phyloP scores from a whole-genome alignment of 2,329 filamentous ascomycete species.

The Alternaria solani region DNA sequence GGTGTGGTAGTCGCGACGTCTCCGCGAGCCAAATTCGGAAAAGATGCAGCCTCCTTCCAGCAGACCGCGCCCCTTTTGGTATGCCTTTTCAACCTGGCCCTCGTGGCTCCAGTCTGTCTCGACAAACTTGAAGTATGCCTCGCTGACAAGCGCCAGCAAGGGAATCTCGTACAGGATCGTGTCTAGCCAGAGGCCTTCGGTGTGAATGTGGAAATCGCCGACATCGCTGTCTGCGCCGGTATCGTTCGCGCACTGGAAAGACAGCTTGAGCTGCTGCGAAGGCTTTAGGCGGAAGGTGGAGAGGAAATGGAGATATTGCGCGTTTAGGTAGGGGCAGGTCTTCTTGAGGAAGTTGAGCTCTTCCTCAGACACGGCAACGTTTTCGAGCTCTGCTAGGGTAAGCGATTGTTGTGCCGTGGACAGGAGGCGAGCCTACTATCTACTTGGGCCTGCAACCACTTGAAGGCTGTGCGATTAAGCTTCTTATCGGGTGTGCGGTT shows the following conservation, averaged over 20 bases:
- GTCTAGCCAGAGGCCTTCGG: slow-evolving; percentile 87
- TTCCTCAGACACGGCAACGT: slow-evolving; percentile 78
- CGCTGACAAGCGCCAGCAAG: slow-evolving; percentile 86
- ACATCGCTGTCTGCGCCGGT: slow-evolving; percentile 69
- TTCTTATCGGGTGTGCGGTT: slow-evolving; percentile 96
- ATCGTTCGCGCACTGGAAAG: slow-evolving; percentile 66
- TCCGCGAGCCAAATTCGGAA: slow-evolving; percentile 91
- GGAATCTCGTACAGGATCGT: slow-evolving; percentile 99
- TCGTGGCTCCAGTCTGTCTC: slow-evolving; percentile 91
- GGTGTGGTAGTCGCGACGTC: slow-evolving; percentile 91
- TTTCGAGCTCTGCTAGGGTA: slow-evolving; percentile 71
- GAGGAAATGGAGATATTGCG: slow-evolving; percentile 82
- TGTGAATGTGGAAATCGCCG: slow-evolving; percentile 78
- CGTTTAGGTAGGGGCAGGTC: slow-evolving; percentile 80
- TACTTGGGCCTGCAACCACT: slow-evolving; percentile 86
- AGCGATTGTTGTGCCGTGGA: slow-evolving; percentile 1
- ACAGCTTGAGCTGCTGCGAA: slow-evolving; percentile 77
- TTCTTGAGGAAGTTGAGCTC: slow-evolving; percentile 81
- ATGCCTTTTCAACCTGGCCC: slow-evolving; percentile 85
- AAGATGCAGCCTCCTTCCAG: slow-evolving; percentile 85
- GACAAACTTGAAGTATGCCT: slow-evolving; percentile 97
- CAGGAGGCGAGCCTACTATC: slow-evolving; percentile 62
- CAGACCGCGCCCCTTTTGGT: slow-evolving; percentile 78
- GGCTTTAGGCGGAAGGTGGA: slow-evolving; percentile 83
- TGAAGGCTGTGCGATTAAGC: slow-evolving; percentile 80